Conservation (phyloP, 306 rosid species). For the Dalbergia cultrata region DNA sequence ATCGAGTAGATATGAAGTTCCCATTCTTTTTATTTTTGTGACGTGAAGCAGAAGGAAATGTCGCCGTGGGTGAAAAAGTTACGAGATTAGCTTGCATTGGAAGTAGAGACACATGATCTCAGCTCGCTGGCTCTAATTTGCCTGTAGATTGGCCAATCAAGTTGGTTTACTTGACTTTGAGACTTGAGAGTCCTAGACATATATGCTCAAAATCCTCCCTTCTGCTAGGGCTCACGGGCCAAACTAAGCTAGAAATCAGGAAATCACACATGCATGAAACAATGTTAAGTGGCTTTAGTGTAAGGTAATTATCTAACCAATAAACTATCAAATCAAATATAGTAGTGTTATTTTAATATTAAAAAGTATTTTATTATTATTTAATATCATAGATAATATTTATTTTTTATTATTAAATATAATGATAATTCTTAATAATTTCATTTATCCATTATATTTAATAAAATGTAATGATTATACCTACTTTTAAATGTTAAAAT, state of each 20-base stretch:
- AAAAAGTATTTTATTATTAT: no score
- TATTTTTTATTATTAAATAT: no score
- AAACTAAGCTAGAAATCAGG: conserved; percentile 20
- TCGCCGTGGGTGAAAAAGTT: neutral
- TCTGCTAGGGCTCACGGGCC: neutral
- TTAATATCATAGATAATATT: no score
- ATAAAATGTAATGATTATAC: no score
- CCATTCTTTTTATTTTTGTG: neutral
- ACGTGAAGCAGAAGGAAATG: conserved; percentile 52
- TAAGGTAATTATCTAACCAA: no score
- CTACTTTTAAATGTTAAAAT: no score
- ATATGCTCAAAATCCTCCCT: conserved; percentile 16
- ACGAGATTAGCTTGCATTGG: neutral
- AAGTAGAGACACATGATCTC: neutral
- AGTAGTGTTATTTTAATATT: no score
- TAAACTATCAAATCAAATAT: no score
- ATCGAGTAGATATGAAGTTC: neutral
- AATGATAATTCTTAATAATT: no score
- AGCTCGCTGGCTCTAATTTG: neutral
- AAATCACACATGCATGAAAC: conserved; percentile 12
- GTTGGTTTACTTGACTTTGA: neutral
- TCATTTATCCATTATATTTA: no score
- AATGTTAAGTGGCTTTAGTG: neutral
- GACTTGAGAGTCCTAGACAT: conserved; percentile 10
- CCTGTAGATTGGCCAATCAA: conserved; percentile 1